A percentile compares a stretch with the other conserved stretches of the same genome.
Evolutionary conservation across 2,329 filamentous ascomycete genomes (phyloP).

Genomic region (Colletotrichum sublineola): DNA sequence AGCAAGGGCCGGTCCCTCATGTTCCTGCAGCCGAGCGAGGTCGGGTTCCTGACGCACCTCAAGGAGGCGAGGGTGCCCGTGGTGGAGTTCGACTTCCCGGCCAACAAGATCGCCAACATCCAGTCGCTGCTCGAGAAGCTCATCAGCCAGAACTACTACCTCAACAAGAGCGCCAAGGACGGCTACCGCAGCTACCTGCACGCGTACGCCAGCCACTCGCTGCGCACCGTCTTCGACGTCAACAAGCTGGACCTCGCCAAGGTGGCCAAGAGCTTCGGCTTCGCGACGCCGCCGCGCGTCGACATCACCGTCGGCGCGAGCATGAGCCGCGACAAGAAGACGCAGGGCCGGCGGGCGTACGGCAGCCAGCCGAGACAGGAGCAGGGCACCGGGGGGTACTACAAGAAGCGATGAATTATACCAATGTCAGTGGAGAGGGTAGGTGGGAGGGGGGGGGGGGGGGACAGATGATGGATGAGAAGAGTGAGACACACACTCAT

Average conservation of each 20-base stretch:
- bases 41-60: constrained; percentile 91
- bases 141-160: constrained; percentile 95
- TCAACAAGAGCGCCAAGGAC: constrained; percentile 86
- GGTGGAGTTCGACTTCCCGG: constrained; percentile 95
- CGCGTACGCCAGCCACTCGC: constrained; percentile 84
- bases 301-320: constrained; percentile 87
- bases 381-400: constrained; percentile 43
- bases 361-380: constrained; percentile 81
- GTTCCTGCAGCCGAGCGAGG: constrained; percentile 92
- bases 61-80: constrained; percentile 93
- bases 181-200: constrained; percentile 93
- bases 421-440: neutral
- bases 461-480: neutral
- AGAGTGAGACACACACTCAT: neutral
- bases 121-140: constrained; percentile 94
- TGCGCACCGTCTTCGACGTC: constrained; percentile 77
- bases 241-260: constrained; percentile 87
- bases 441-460: neutral
- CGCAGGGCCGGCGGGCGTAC: constrained; percentile 75
- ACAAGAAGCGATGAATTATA: constrained; percentile 50
- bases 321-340: constrained; percentile 79
- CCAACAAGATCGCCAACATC: constrained; percentile 91
- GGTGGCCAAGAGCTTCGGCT: constrained; percentile 87
- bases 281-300: constrained; percentile 82
- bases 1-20: constrained; percentile 90